Percentiles rank a stretch among this genome's conserved stretches.
Evolutionary conservation across 768 basidiomycete genomes (phyloP).

Genomic region (Boletus pseudo-olivaceus): DNA sequence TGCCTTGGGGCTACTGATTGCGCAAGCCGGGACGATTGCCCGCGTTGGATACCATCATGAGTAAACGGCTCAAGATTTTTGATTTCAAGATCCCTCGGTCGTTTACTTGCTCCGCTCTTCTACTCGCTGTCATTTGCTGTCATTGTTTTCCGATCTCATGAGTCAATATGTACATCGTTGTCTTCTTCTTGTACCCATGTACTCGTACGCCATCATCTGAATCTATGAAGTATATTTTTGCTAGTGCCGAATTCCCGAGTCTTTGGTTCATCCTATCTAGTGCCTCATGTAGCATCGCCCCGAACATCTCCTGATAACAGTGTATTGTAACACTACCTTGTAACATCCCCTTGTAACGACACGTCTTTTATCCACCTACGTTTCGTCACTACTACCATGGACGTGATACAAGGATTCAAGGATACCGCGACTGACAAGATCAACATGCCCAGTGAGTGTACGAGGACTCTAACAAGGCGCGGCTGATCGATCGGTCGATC

Average conservation of each 20-base stretch:
- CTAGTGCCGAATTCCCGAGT: not conserved
- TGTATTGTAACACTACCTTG: not conserved
- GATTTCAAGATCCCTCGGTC: too few relatives aligned
- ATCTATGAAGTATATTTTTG: too few relatives aligned
- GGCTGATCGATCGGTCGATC: conserved; percentile 8
- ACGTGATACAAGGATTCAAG: conserved; percentile 32
- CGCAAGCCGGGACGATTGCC: not conserved
- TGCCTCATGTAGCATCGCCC: too few relatives aligned
- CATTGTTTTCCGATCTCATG: not conserved
- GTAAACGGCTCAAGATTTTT: not conserved
- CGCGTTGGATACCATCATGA: not conserved
- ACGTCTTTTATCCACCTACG: not conserved
- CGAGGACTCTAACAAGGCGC: not conserved
- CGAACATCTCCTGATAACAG: too few relatives aligned
- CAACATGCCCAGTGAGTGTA: conserved; percentile 33
- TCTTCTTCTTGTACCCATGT: not conserved
- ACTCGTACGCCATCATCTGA: too few relatives aligned
- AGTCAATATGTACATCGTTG: too few relatives aligned
- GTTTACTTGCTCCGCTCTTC: not conserved
- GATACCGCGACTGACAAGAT: conserved; percentile 32
- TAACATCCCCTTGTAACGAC: not conserved
- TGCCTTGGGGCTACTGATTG: conserved; percentile 14
- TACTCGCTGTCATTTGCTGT: not conserved
- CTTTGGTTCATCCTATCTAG: not conserved
- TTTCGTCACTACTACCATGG: conserved; percentile 27